Base-by-base conservation (phyloP, 371 early-diverging fungal genomes). In the Syncephalastrum monosporum region DNA sequence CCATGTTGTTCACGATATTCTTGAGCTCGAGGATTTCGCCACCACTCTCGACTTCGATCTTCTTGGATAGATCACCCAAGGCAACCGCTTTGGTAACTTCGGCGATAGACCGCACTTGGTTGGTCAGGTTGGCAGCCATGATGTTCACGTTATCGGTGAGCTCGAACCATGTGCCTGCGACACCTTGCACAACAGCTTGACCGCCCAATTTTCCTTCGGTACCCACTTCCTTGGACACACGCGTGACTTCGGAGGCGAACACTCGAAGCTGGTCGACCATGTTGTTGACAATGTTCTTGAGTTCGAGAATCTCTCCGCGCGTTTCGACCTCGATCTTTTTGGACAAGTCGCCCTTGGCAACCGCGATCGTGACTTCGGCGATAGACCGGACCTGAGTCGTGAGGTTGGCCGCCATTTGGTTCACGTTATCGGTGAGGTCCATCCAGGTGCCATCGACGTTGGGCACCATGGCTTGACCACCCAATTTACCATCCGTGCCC, bases 261-360 rank as follows among this genome's bases (percentile, higher is more conserved):
- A 82, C 79, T 5, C 86, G 74, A 47, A 87, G 64, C 19, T 77
- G 75, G 42, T 71, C 71, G 12, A 85, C 60, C 84, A 87, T 87
- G 54, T 83, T 74, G 61, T 86, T 85, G 51, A 87, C 85, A 61
- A 82, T 83, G 47, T 82, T 75, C 60, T 85, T 84, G 56, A 85
- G 77, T 33, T 50, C 59, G 45, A 82, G 81, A 79, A 84, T 84
- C 64, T 86, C 84, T 38, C 84, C 84, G 29, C 75, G 69, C 1
- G 82, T 84, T 47, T 82, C 81, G 6, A 83, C 75, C 21, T 81
- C 84, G 52, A 86, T 83, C 61, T 77, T 74, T 19, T 72, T 70
- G 13, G 77, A 77, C 41, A 75, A 79, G 61, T 82, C 82, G 13
- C 82, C 83, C 7, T 68, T 73, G 4, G 82, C 72, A 3, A 75